Percentiles rank a stretch among this genome's conserved stretches.
phyloP scores from a whole-genome alignment of 2,329 filamentous ascomycete genomes.

The Epichloe aotearoae region DNA sequence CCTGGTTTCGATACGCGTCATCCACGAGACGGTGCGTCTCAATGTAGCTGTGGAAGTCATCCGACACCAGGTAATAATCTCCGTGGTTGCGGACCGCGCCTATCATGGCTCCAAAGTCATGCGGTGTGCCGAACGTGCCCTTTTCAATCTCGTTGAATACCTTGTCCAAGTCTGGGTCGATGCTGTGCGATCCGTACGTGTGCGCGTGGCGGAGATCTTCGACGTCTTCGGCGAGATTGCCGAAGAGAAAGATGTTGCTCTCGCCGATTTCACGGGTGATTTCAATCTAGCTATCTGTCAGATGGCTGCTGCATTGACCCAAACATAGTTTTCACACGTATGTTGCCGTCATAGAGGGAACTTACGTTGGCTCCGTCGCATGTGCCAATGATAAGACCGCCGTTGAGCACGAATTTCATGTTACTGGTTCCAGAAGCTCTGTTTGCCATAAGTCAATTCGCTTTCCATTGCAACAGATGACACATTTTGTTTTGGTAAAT shows the following conservation, averaged over 20 bases:
- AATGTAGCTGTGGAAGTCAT: conserved; percentile 93
- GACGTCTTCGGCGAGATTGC: conserved; percentile 88
- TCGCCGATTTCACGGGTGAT: conserved; percentile 96
- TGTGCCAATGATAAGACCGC: conserved; percentile 92
- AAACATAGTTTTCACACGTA: neutral
- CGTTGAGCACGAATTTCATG: conserved; percentile 99
- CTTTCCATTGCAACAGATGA: neutral
- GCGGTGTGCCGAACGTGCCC: conserved; percentile 67
- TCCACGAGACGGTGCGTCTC: conserved; percentile 86
- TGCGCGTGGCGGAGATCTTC: conserved; percentile 89
- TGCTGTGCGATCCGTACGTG: conserved; percentile 64
- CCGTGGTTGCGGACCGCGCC: conserved; percentile 81
- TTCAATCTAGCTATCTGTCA: conserved; percentile 49
- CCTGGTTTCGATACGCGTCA: conserved; percentile 80
- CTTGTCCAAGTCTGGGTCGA: conserved; percentile 63
- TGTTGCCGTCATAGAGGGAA: conserved; percentile 9
- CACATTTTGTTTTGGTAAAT: neutral
- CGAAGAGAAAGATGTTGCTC: conserved; percentile 97
- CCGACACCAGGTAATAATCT: conserved; percentile 94
- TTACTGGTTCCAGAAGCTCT: conserved; percentile 76
- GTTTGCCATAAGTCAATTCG: conserved; percentile 5
- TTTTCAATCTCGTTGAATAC: conserved; percentile 76
- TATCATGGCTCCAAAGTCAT: conserved; percentile 70
- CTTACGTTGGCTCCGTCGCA: conserved; percentile 94
- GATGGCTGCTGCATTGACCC: neutral